phyloP scores from a whole-genome alignment of 1,284 basidiomycete genomes.

The Vanrija sp. region DNA sequence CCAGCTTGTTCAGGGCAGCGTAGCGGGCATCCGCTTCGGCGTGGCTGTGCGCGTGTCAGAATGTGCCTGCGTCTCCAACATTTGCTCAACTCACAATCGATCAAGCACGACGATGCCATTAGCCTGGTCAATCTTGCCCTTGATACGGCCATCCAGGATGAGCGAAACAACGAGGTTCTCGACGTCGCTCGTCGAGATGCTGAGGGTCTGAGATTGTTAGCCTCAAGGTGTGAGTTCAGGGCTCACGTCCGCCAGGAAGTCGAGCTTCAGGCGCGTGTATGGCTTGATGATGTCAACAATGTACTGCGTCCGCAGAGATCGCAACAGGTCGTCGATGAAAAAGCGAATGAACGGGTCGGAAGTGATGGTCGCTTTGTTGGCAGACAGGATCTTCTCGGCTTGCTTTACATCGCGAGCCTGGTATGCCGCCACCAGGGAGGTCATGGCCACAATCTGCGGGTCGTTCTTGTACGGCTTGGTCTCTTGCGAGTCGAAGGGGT shows the following conservation, averaged over 20 bases:
- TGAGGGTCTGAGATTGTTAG: conserved; percentile 68
- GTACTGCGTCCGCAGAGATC: conserved; percentile 89
- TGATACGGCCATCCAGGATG: conserved; percentile 90
- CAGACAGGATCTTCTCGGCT: conserved; percentile 88
- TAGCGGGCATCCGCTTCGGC: conserved; percentile 79
- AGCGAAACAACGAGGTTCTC: conserved; percentile 89
- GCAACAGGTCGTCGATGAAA: conserved; percentile 92
- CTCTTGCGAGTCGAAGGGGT: conserved; percentile 98
- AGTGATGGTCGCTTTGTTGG: conserved; percentile 91
- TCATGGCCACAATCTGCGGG: conserved; percentile 96
- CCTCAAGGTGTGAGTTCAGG: neutral
- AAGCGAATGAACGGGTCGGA: conserved; percentile 86
- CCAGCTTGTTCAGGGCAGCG: conserved; percentile 74
- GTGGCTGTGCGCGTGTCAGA: conserved; percentile 56
- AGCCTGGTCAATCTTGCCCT: conserved; percentile 93
- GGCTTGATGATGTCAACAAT: conserved; percentile 96
- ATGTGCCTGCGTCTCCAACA: too few relatives aligned
- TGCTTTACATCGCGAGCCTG: conserved; percentile 92
- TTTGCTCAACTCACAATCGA: conserved; percentile 59
- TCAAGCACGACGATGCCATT: conserved; percentile 86
- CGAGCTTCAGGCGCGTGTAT: conserved; percentile 86
- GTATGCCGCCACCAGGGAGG: conserved; percentile 91
- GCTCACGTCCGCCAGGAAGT: conserved; percentile 79
- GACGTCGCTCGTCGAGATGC: conserved; percentile 79
- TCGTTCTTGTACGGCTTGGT: conserved; percentile 99